Percentiles rank a stretch among this genome's conserved stretches.
These are phyloP conservation scores for Stentor roeselii DNA, from an alignment of 73 alveolate genomes.

Conservation along the genomic window DNA sequence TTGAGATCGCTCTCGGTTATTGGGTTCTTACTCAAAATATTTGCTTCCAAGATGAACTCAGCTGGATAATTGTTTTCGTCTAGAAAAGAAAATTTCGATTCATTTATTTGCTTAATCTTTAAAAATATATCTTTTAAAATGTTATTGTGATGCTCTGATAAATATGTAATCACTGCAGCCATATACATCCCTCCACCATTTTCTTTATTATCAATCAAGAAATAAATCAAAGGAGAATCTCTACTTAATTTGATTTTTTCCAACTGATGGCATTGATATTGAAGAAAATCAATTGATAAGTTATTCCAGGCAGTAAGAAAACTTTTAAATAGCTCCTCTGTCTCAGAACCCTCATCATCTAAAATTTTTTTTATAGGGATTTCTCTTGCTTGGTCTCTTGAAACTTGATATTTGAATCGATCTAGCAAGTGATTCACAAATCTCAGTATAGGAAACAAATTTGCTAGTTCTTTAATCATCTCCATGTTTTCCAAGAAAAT, in stretches of 20 bases:
- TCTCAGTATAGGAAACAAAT: not conserved
- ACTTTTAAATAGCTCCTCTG: not conserved
- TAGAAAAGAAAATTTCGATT: not conserved
- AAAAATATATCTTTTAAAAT: not conserved
- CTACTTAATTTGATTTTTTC: too few species aligned
- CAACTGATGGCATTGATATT: not conserved
- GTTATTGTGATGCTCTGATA: not conserved
- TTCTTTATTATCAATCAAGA: conserved; percentile 28
- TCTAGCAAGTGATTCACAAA: conserved; percentile 2
- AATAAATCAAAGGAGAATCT: not conserved
- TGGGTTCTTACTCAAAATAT: not conserved
- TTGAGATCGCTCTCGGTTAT: not conserved
- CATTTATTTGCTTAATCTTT: not conserved
- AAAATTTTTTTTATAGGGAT: not conserved
- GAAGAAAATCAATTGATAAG: not conserved
- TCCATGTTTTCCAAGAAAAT: conserved; percentile 22
- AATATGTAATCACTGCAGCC: conserved; percentile 1
- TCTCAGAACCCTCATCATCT: not conserved
- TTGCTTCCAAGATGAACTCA: not conserved
- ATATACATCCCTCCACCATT: conserved; percentile 27
- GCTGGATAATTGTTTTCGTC: not conserved
- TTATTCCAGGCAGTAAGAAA: not conserved
- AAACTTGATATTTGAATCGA: not conserved
- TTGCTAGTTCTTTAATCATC: not conserved
- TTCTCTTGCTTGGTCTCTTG: conserved; percentile 27